phyloP scores from a whole-genome alignment of 2,329 filamentous ascomycete genomes.

The Fusarium sp. region DNA sequence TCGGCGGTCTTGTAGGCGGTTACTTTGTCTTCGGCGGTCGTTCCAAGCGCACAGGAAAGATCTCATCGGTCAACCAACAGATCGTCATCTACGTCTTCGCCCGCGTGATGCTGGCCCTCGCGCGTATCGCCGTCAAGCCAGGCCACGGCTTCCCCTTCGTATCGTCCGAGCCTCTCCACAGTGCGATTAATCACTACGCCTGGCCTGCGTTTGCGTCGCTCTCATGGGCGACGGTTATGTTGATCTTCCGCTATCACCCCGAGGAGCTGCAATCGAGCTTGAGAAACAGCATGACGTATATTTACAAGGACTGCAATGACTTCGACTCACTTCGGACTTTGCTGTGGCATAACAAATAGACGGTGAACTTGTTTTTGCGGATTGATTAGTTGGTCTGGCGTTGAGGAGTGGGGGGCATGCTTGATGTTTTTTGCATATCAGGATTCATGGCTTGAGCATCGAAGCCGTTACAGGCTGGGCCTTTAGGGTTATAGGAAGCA shows the following conservation, averaged over 20 bases:
- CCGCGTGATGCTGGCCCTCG: slow-evolving; percentile 84
- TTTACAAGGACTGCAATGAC: slow-evolving; percentile 88
- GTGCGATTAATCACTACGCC: slow-evolving; percentile 73
- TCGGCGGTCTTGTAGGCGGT: slow-evolving; percentile 88
- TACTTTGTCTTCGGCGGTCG: slow-evolving; percentile 89
- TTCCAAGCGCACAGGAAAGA: slow-evolving; percentile 70
- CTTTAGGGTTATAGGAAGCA: slow-evolving; percentile 20
- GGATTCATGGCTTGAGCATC: slow-evolving; percentile 17
- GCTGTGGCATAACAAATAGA: slow-evolving; percentile 82
- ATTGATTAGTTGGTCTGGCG: slow-evolving; percentile 34
- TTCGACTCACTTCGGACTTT: slow-evolving; percentile 91
- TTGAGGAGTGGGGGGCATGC: slow-evolving; percentile 10
- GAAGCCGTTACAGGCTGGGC: slow-evolving; percentile 5
- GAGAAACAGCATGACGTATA: slow-evolving; percentile 96
- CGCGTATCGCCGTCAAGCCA: slow-evolving; percentile 82
- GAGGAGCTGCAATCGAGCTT: slow-evolving; percentile 91
- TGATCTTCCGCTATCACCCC: slow-evolving; percentile 91
- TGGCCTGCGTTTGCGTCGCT: slow-evolving; percentile 94
- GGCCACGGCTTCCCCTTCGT: slow-evolving; percentile 62
- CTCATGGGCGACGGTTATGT: slow-evolving; percentile 96
- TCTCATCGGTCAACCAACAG: slow-evolving; percentile 90
- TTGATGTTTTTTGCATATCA: slow-evolving; percentile 29
- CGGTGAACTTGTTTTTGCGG: neutral
- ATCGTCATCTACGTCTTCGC: slow-evolving; percentile 99
- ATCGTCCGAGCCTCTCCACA: slow-evolving; percentile 60